These are phyloP conservation scores for Cytospora mali DNA, from an alignment of 2,329 filamentous ascomycete genomes.

Conservation along the genomic window DNA sequence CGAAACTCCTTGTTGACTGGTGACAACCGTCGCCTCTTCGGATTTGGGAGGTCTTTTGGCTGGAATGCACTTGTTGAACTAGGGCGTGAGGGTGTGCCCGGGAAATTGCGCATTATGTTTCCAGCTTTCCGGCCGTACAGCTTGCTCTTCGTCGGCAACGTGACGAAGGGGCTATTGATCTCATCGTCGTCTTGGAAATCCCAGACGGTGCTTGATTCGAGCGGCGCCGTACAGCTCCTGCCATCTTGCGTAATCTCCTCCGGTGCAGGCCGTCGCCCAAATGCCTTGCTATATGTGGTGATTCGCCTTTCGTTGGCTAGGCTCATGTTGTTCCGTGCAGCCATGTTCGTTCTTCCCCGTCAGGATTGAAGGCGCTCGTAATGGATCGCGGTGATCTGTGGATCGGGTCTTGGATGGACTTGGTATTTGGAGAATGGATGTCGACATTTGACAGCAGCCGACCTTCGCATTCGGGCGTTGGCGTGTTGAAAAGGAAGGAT, in stretches of 20 bases:
- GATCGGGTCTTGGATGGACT: conserved; percentile 3
- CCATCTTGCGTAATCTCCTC: conserved; percentile 24
- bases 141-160: conserved; percentile 21
- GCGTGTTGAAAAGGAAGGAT: conserved; percentile 1
- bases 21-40: conserved; percentile 23
- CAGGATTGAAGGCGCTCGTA: neutral
- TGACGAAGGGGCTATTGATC: conserved; percentile 26
- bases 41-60: conserved; percentile 14
- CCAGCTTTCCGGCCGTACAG: conserved; percentile 21
- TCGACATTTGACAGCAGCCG: conserved; percentile 18
- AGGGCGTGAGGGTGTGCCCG: conserved; percentile 7
- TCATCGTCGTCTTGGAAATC: conserved; percentile 29
- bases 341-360: conserved; percentile 27
- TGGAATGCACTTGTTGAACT: conserved; percentile 10
- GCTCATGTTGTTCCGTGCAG: conserved; percentile 30
- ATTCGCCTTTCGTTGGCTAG: conserved; percentile 36
- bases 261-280: conserved; percentile 31
- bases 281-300: conserved; percentile 37
- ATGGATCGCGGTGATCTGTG: neutral
- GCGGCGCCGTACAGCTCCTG: conserved; percentile 23
- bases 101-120: conserved; percentile 12
- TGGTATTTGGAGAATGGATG: conserved; percentile 1
- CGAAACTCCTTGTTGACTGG: conserved; percentile 13
- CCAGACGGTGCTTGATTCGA: conserved; percentile 27
- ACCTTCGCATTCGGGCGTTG: conserved; percentile 1